Evolutionary conservation across 768 basidiomycete genomes (phyloP).

Genomic region (Tricholoma flavovirens): DNA sequence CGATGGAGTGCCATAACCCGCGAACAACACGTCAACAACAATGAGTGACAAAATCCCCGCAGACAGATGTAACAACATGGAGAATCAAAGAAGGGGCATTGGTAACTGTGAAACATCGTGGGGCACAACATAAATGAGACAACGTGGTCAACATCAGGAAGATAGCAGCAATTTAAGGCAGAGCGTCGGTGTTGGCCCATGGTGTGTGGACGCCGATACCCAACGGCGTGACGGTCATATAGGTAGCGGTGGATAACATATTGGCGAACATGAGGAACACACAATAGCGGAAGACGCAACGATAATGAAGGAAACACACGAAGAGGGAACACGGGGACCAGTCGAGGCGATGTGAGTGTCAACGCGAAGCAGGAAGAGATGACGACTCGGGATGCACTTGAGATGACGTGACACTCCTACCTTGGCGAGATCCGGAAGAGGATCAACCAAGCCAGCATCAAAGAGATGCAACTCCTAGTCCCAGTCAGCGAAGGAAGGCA

Average conservation of each 20-base stretch:
- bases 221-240: background rate
- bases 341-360: background rate
- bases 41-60: background rate
- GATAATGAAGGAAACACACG: background rate
- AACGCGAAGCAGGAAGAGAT: background rate
- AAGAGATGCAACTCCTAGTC: background rate
- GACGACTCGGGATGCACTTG: background rate
- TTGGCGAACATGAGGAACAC: background rate
- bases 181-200: background rate
- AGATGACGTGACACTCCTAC: background rate
- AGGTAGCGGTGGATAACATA: background rate
- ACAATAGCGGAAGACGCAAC: background rate
- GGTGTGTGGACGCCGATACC: background rate
- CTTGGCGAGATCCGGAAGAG: background rate
- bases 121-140: background rate
- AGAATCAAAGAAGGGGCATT: background rate
- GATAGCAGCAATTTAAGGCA: background rate
- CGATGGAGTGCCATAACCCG: background rate
- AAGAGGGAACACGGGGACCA: background rate
- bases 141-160: background rate
- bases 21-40: background rate
- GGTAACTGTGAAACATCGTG: background rate
- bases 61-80: background rate
- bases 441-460: background rate
- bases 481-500: background rate